phyloP scores from a whole-genome alignment of 208 protist species.

The Trypanosoma platydactyli region DNA sequence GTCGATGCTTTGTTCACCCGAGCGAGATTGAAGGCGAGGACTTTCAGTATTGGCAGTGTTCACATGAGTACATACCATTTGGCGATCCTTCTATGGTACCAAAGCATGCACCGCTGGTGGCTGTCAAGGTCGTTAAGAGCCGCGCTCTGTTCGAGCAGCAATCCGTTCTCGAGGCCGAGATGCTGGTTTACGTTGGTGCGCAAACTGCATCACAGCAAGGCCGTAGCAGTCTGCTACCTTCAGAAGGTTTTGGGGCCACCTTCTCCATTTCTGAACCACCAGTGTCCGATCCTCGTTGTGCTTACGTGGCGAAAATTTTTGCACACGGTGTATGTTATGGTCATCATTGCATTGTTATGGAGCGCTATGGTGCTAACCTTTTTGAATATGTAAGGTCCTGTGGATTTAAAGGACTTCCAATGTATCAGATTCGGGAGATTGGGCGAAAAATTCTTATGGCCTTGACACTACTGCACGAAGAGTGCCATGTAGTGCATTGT shows the following conservation, averaged over 20 bases:
- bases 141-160: slow-evolving; percentile 71
- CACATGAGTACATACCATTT: slow-evolving; percentile 73
- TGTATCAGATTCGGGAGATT: slow-evolving; percentile 87
- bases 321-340: slow-evolving; percentile 78
- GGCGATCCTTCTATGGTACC: slow-evolving; percentile 64
- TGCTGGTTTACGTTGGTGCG: slow-evolving; percentile 81
- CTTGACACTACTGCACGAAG: slow-evolving; percentile 88
- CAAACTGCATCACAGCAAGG: slow-evolving; percentile 30
- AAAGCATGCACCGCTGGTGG: slow-evolving; percentile 61
- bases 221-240: neutral
- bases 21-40: slow-evolving; percentile 68
- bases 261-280: slow-evolving; percentile 35
- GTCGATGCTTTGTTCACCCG: slow-evolving; percentile 70
- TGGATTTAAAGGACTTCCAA: slow-evolving; percentile 74
- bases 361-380: slow-evolving; percentile 90
- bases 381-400: slow-evolving; percentile 87
- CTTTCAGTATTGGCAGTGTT: slow-evolving; percentile 86
- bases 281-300: slow-evolving; percentile 56
- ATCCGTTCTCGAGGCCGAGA: slow-evolving; percentile 81
- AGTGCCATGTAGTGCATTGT: slow-evolving; percentile 94
- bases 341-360: slow-evolving; percentile 91
- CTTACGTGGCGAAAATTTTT: slow-evolving; percentile 63
- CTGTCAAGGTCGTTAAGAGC: slow-evolving; percentile 87
- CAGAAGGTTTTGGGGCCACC: neutral
- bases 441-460: slow-evolving; percentile 90